Evolutionary conservation across 495 filamentous ascomycete species (phyloP).

Genomic region (Aspergillus sclerotiicarbonarius): DNA sequence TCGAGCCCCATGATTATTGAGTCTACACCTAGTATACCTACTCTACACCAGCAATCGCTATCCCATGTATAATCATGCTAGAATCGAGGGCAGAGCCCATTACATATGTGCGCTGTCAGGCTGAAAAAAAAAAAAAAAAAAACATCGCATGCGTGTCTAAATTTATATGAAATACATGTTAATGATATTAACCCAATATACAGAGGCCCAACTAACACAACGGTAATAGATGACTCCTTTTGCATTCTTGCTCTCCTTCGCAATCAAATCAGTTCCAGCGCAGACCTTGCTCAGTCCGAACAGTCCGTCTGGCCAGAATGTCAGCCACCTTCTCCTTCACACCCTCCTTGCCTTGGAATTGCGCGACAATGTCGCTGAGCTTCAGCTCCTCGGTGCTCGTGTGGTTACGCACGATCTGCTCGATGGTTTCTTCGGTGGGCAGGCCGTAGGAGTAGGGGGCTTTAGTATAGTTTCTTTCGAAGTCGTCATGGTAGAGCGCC

Average conservation of each 20-base stretch:
- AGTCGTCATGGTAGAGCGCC: slow-evolving; percentile 41
- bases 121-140: background rate
- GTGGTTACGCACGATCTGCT: slow-evolving; percentile 44
- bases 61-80: too few relatives aligned
- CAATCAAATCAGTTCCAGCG: slow-evolving; percentile 19
- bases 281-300: slow-evolving; percentile 22
- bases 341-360: slow-evolving; percentile 38
- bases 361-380: slow-evolving; percentile 29
- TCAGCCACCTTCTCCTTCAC: slow-evolving; percentile 42
- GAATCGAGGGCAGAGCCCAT: too few relatives aligned
- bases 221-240: background rate
- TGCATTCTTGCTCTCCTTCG: background rate
- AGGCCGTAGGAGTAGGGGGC: slow-evolving; percentile 75
- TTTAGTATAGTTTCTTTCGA: slow-evolving; percentile 50
- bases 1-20: too few relatives aligned
- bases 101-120: too few relatives aligned
- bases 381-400: slow-evolving; percentile 13
- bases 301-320: slow-evolving; percentile 32
- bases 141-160: background rate
- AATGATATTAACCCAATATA: slow-evolving; percentile 17
- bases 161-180: slow-evolving; percentile 2
- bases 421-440: slow-evolving; percentile 70
- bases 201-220: background rate
- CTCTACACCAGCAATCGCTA: too few relatives aligned
- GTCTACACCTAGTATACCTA: too few relatives aligned